Conservation (phyloP, 192 early-diverging fungal genomes). For the Kappamyces sp. region DNA sequence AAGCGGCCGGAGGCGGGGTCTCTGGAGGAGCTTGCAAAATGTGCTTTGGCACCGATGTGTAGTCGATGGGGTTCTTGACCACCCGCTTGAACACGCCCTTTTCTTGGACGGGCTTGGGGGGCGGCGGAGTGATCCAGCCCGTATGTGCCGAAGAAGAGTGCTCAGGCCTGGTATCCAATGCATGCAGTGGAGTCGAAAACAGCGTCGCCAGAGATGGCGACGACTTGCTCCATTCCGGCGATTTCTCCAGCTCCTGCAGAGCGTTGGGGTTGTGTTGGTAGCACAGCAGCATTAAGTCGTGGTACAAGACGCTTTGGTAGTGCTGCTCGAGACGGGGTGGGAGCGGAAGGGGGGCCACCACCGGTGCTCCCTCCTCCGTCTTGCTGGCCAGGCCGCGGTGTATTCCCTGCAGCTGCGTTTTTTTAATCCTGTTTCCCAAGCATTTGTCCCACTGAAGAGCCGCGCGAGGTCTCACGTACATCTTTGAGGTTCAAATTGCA, state of each 20-base stretch:
- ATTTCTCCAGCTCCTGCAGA: constrained; percentile 19
- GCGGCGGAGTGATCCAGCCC: constrained; percentile 19
- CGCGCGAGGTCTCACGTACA: too few relatives aligned
- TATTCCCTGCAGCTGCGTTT: too few relatives aligned
- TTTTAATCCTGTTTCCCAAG: too few relatives aligned
- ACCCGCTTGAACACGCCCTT: constrained; percentile 11
- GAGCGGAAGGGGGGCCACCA: constrained; percentile 3
- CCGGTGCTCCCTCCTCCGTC: background rate
- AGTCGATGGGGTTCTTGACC: constrained; percentile 50
- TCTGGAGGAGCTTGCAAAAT: constrained; percentile 23
- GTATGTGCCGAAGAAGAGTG: constrained; percentile 34
- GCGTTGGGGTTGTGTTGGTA: constrained; percentile 57
- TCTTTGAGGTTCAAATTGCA: too few relatives aligned
- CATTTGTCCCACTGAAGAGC: too few relatives aligned
- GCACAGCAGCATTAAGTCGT: constrained; percentile 67
- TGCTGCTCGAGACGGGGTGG: constrained; percentile 58
- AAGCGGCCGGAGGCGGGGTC: constrained; percentile 44
- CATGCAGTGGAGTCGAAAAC: constrained; percentile 19
- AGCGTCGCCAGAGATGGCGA: constrained; percentile 18
- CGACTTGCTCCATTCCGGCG: constrained; percentile 16
- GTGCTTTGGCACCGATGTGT: constrained; percentile 38
- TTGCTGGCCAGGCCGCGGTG: too few relatives aligned
- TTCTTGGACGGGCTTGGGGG: constrained; percentile 4
- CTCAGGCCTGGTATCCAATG: constrained; percentile 32
- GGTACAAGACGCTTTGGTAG: constrained; percentile 65